Evolutionary conservation across 2,329 filamentous ascomycete species (phyloP), one percentile per base, ranked within the genome.

Genomic region (Aspergillus neoniger): DNA sequence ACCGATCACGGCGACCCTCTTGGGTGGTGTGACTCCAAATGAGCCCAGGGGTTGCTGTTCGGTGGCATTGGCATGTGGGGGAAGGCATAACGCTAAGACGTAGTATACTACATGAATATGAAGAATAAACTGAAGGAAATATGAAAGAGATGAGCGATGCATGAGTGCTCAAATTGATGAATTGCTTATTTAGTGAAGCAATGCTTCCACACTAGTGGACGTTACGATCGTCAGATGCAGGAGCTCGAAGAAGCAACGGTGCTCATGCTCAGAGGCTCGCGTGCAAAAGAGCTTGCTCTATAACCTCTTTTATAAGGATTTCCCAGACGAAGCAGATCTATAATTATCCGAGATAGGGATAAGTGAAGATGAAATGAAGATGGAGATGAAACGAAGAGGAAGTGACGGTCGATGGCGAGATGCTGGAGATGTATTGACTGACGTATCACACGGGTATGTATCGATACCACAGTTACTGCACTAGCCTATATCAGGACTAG

Each of bases 1-100:
- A 76, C 75, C 75, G 53, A 77, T 73, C 48, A 77, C 62, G 58
- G 75, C 75, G 17, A 77, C 72, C 55, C 70, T 66, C 52, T 72
- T 76, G 1, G 71, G 64, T 17, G 62, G 30, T 21, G 58, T 51
- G 57, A 67, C 59, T 19, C 59, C 55, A 57, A 48, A 38, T 17
- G 54, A 30, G 2, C 38, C 54, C 39, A 76, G 58, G 19, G 66
- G 72, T 38, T 67, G 64, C 61, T 74, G 70, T 15, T 66, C 60
- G 58, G 63, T 51, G 19, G 69, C 69, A 57, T 66, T 62, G 39
- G 59, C 59, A 23, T 68, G 39, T 7, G 68, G 51, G n/a, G 68
- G 53, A 21, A 68, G 52, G n/a, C 61, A 55, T 8, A 66, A 4
- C 12, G 49, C n/a, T 28, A 65, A 39, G 14, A 60, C 38, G 56